phyloP scores from a whole-genome alignment of 495 filamentous ascomycete genomes.

The Xylaria telfairii region DNA sequence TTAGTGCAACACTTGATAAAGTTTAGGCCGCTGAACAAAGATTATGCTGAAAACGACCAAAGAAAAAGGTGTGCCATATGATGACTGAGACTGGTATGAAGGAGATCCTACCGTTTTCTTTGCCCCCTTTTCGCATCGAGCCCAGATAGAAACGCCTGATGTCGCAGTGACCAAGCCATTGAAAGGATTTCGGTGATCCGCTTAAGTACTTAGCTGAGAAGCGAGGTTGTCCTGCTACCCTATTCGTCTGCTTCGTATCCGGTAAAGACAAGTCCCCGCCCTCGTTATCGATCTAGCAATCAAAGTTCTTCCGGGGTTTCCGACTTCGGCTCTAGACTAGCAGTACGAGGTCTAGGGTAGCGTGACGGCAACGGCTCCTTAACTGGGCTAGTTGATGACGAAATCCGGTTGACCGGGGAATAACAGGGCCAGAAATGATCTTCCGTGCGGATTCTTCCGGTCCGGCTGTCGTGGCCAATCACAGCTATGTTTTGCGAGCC shows the following conservation, averaged over 20 bases:
- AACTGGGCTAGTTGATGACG: constrained; percentile 19
- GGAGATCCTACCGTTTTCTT: background rate
- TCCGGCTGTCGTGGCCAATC: constrained; percentile 19
- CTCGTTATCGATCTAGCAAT: constrained; percentile 4
- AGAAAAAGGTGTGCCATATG: background rate
- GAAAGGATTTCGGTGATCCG: constrained; percentile 11
- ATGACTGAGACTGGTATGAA: background rate
- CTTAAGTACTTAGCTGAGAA: background rate
- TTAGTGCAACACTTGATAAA: background rate
- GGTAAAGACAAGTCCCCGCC: constrained; percentile 4
- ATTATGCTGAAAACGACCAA: background rate
- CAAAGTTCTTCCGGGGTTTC: constrained; percentile 1
- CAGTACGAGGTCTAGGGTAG: background rate
- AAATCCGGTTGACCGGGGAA: constrained; percentile 19
- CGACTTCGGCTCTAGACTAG: background rate
- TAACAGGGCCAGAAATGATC: constrained; percentile 5
- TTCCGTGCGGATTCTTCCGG: constrained; percentile 25
- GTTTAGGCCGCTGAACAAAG: background rate
- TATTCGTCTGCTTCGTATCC: constrained; percentile 6
- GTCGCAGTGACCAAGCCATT: background rate
- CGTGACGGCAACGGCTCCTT: constrained; percentile 2
- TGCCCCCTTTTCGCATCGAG: background rate
- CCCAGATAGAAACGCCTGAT: constrained; percentile 5
- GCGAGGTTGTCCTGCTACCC: background rate
- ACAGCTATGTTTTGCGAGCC: background rate